Evolutionary conservation across 352 stramenopile species (phyloP).

Genomic region (Phytophthora cryptogea): DNA sequence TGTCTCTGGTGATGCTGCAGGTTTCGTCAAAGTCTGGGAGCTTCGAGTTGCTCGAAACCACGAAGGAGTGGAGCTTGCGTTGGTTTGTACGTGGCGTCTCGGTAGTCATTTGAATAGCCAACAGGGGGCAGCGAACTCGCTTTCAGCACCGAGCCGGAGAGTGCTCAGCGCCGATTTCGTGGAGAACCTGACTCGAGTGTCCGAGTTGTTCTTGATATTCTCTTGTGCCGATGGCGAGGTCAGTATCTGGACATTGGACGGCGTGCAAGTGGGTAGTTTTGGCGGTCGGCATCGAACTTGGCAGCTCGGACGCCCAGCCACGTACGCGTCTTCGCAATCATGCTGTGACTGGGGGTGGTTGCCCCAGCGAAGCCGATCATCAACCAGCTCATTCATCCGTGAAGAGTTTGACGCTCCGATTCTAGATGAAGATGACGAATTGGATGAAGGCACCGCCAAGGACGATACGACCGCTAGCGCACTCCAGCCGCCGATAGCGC

Average conservation of each 20-base stretch:
- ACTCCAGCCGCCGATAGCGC: constrained; percentile 19
- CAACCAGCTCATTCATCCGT: constrained; percentile 10
- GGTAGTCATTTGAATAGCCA: constrained; percentile 12
- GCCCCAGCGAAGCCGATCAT: constrained; percentile 10
- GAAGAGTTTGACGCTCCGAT: constrained; percentile 15
- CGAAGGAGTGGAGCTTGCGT: constrained; percentile 60
- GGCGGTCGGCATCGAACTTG: constrained; percentile 59
- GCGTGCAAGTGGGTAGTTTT: constrained; percentile 69
- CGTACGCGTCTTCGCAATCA: constrained; percentile 48
- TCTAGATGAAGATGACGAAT: constrained; percentile 13
- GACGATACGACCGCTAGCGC: constrained; percentile 20
- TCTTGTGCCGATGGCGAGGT: constrained; percentile 69
- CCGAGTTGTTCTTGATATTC: constrained; percentile 67
- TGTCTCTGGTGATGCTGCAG: constrained; percentile 59
- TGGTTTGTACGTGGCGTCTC: constrained; percentile 61
- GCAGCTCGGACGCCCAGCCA: constrained; percentile 59
- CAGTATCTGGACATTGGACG: constrained; percentile 75
- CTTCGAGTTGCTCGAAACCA: constrained; percentile 55
- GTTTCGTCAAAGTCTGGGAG: constrained; percentile 72
- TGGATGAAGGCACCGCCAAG: constrained; percentile 8
- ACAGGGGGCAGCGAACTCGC: constrained; percentile 1
- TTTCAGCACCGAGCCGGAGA: constrained; percentile 28
- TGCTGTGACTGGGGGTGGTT: constrained; percentile 47
- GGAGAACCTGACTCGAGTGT: constrained; percentile 55
- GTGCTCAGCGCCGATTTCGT: constrained; percentile 65